Conservation (phyloP, 2,329 filamentous ascomycete genomes). For the Arthrocladium fulminans region DNA sequence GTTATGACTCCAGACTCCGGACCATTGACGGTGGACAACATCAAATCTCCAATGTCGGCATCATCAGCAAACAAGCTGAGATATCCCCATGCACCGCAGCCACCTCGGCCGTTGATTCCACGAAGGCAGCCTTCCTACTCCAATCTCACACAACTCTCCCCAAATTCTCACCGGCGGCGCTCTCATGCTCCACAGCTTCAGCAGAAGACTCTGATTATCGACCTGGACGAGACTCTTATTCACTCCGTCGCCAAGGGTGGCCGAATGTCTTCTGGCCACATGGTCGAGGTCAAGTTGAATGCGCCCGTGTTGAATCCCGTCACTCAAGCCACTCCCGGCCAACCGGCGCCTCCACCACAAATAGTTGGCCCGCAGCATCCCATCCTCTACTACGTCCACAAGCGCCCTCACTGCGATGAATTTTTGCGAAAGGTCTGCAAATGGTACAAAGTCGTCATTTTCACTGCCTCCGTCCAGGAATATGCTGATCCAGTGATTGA, state of each 20-base stretch:
- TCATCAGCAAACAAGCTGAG: constrained; percentile 62
- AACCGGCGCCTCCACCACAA: constrained; percentile 49
- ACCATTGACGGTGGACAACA: constrained; percentile 62
- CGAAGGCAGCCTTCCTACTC: constrained; percentile 82
- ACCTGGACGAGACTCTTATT: constrained; percentile 94
- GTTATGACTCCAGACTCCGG: constrained; percentile 50
- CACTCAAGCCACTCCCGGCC: constrained; percentile 25
- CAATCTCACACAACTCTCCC: constrained; percentile 36
- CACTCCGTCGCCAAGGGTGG: constrained; percentile 97
- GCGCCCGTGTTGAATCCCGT: constrained; percentile 52
- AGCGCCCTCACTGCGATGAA: constrained; percentile 92
- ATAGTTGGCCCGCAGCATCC: constrained; percentile 78
- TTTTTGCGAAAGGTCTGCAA: constrained; percentile 90
- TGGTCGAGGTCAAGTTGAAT: constrained; percentile 93
- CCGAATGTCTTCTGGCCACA: constrained; percentile 90
- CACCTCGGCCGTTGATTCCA: constrained; percentile 82
- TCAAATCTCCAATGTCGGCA: constrained; percentile 91
- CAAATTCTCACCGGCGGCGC: constrained; percentile 26
- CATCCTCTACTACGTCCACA: constrained; percentile 97
- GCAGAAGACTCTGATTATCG: constrained; percentile 89
- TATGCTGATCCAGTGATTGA: constrained; percentile 98
- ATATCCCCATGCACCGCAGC: constrained; percentile 82
- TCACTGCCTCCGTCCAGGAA: constrained; percentile 95
- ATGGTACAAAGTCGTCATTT: constrained; percentile 96
- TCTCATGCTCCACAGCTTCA: constrained; percentile 35